Evolutionary conservation across 495 filamentous ascomycete species (phyloP), one percentile per base, ranked within the genome.

Genomic region (Aspergillus bertholletiae): DNA sequence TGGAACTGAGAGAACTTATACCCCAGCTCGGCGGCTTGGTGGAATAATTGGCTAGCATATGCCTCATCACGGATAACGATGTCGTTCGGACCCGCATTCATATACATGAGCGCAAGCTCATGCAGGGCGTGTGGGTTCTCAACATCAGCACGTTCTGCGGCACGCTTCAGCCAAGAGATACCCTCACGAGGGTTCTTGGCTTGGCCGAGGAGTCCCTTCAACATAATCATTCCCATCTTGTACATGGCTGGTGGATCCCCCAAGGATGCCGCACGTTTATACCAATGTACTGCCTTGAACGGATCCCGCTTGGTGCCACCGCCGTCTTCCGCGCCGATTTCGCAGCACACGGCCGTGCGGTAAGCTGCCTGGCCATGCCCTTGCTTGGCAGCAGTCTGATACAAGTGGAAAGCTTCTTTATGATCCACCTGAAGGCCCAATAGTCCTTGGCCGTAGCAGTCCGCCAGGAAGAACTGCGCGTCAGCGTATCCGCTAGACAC

Each of bases 51-150:
- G 13, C 82, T 72, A 7, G 93, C 88, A 60, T 96, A 94, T 7
- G 71, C 65, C 60, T 94, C 88, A 62, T 98, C 92, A 20, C 85
- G 84, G 41, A 90, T 73, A 56, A 96, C 82, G 35, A 83, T 78
- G 51, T 89, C 86, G 59, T 87, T 85, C 17, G 74, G 70, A 59
- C 80, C 73, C 5, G 87, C 81, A 59, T 79, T 80, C 65, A 90
- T 88, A 69, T 97, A 95, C 56, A 98, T 74, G 13, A 96, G 78
- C 0, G 82, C 94, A 59, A 98, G 80, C 66, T 98, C 93, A 65
- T 97, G 94, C 11, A 97, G 79, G 2, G 94, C 94, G 65, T 98
- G 94, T 1, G 95, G 94, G 65, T 98, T 97, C 59, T 95, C 89
- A 22, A 79, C 73, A 60, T 96, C 89, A 1, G 94, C 91, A 27